Evolutionary conservation across 75 land plant species (phyloP).

Genomic region (Selaginella moellendorffii): DNA sequence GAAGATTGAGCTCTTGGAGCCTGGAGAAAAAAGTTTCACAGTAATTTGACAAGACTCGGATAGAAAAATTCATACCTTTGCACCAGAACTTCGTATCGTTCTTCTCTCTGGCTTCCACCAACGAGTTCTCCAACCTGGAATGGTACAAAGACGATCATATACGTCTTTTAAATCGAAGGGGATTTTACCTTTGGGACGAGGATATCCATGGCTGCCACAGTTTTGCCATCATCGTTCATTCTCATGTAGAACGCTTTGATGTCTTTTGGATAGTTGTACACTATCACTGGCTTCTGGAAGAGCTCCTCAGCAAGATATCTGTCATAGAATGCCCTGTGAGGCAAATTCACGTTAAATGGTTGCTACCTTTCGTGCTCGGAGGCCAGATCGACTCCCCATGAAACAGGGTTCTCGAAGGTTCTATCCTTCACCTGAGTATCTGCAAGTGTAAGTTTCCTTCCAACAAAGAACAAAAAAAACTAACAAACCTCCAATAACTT

Average conservation of each 20-base stretch:
- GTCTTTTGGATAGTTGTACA: not conserved
- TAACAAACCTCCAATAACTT: not conserved
- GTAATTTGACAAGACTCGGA: not conserved
- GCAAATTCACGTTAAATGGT: not conserved
- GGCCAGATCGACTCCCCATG: conserved; percentile 38
- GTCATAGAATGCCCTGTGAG: not conserved
- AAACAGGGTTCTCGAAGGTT: conserved; percentile 22
- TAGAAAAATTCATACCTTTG: conserved; percentile 23
- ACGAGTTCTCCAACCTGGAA: conserved; percentile 38
- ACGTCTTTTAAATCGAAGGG: too few relatives aligned
- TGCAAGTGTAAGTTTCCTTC: not conserved
- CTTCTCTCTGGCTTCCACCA: conserved; percentile 60
- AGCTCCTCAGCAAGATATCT: conserved; percentile 44
- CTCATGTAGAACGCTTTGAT: conserved; percentile 26
- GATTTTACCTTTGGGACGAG: conserved; percentile 59
- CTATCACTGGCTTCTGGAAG: conserved; percentile 34
- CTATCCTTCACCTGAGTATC: conserved; percentile 29
- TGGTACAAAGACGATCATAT: not conserved
- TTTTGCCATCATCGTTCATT: conserved; percentile 41
- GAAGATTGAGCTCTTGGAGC: conserved; percentile 33
- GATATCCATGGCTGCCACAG: conserved; percentile 56
- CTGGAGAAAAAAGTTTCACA: conserved; percentile 17
- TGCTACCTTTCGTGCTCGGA: conserved; percentile 45
- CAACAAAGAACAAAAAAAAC: not conserved
- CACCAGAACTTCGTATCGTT: conserved; percentile 26